A percentile compares a stretch with the other conserved stretches of the same genome.
These are phyloP conservation scores for Hanseniaspora gamundiae DNA, from an alignment of 1,139 yeast species.

Conservation along the genomic window DNA sequence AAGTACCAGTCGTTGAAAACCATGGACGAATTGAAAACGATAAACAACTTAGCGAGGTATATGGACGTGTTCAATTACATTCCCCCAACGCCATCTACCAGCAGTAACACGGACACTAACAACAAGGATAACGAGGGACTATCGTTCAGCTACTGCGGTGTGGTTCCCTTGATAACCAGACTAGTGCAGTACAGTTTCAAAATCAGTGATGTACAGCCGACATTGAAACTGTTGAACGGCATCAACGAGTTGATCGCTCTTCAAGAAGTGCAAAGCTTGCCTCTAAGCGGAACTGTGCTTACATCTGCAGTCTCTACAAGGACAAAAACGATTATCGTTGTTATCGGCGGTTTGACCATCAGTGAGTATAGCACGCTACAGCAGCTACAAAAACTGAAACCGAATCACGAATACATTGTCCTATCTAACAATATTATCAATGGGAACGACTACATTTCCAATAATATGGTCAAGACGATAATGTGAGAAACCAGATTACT, in stretches of 20 bases:
- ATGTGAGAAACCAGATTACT: neutral
- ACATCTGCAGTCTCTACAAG: conserved; percentile 15
- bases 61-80: neutral
- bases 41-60: neutral
- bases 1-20: conserved; percentile 5
- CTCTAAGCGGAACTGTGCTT: conserved; percentile 13
- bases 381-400: conserved; percentile 2
- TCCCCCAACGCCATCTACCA: neutral
- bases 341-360: conserved; percentile 23
- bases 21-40: conserved; percentile 4
- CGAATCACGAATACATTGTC: neutral
- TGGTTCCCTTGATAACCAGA: conserved; percentile 22
- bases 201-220: conserved; percentile 2
- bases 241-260: conserved; percentile 14
- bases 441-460: neutral
- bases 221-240: conserved; percentile 1
- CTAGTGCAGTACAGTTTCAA: conserved; percentile 15
- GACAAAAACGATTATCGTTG: conserved; percentile 20
- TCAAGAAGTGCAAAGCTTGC: conserved; percentile 9
- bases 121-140: neutral
- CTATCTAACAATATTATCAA: neutral
- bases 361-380: conserved; percentile 23
- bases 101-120: neutral
- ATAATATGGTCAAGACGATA: neutral
- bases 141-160: conserved; percentile 25